Percentiles rank a stretch among this genome's conserved stretches.
These are phyloP conservation scores for Verticillium zaregamsianum DNA, from an alignment of 2,329 filamentous ascomycete genomes.

Conservation along the genomic window DNA sequence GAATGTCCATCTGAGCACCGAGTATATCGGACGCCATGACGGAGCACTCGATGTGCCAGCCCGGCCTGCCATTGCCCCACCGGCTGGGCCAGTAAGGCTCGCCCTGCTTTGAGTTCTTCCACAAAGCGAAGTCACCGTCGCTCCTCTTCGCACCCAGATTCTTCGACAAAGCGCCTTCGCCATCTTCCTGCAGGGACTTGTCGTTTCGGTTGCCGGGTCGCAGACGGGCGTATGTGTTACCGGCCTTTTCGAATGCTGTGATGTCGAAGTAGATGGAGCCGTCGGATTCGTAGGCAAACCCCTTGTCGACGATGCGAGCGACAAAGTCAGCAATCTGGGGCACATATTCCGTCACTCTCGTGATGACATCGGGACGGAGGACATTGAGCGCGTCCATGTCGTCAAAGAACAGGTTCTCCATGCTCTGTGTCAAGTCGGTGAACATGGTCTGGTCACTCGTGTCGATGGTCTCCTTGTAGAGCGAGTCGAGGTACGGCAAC, in stretches of 20 bases:
- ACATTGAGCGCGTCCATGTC: conserved; percentile 89
- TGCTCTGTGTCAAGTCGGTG: conserved; percentile 78
- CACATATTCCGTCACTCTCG: conserved; percentile 89
- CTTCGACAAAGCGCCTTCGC: conserved; percentile 76
- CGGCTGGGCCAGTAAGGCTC: conserved; percentile 87
- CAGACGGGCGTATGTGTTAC: conserved; percentile 80
- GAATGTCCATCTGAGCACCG: conserved; percentile 82
- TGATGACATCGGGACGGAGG: conserved; percentile 73
- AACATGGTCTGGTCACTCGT: conserved; percentile 69
- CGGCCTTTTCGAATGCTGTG: conserved; percentile 73
- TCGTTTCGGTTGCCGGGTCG: conserved; percentile 84
- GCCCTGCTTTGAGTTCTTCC: conserved; percentile 88
- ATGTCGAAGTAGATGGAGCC: conserved; percentile 97
- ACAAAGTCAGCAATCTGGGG: conserved; percentile 84
- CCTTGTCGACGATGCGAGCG: conserved; percentile 75
- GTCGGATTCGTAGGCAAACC: conserved; percentile 77
- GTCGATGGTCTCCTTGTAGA: conserved; percentile 59
- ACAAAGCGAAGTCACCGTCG: conserved; percentile 82
- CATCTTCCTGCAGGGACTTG: conserved; percentile 78
- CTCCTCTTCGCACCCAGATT: conserved; percentile 64
- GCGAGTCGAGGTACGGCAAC: conserved; percentile 74
- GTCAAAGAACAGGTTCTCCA: conserved; percentile 81
- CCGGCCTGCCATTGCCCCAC: conserved; percentile 84
- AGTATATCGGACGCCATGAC: conserved; percentile 92
- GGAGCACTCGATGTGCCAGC: conserved; percentile 97